Evolutionary conservation across 371 early-diverging fungal species (phyloP).

Genomic region (Rhizopus stolonifer): DNA sequence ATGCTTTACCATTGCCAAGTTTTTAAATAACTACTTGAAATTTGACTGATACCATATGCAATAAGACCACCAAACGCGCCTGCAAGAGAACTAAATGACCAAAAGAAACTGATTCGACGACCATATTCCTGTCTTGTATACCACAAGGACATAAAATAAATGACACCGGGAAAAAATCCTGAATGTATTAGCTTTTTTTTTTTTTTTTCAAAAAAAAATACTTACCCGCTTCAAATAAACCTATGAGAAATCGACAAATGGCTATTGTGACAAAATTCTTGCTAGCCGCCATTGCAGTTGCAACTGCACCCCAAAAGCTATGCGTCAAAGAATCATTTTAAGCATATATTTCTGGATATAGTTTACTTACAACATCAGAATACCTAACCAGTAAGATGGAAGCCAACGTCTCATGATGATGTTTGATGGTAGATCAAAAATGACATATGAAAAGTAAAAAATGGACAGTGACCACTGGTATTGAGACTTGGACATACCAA

Average conservation of each 20-base stretch:
- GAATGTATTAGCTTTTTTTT: not conserved
- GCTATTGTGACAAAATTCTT: conserved; percentile 25
- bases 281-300: conserved; percentile 30
- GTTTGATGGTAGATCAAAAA: conserved; percentile 33
- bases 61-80: conserved; percentile 47
- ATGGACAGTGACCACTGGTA: conserved; percentile 31
- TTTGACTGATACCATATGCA: conserved; percentile 37
- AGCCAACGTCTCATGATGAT: conserved; percentile 32
- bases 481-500: conserved; percentile 21
- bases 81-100: conserved; percentile 43
- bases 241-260: conserved; percentile 22
- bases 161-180: conserved; percentile 28
- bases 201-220: not conserved
- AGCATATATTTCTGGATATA: not conserved
- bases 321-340: not conserved
- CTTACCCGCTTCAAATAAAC: conserved; percentile 26
- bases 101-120: conserved; percentile 40
- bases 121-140: conserved; percentile 47
- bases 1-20: conserved; percentile 42
- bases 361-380: conserved; percentile 20
- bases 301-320: conserved; percentile 23
- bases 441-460: conserved; percentile 28
- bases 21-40: conserved; percentile 19
- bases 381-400: conserved; percentile 22
- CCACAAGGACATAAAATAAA: conserved; percentile 42